Conservation (phyloP, 768 basidiomycete species). For the Boletus huronensis region DNA sequence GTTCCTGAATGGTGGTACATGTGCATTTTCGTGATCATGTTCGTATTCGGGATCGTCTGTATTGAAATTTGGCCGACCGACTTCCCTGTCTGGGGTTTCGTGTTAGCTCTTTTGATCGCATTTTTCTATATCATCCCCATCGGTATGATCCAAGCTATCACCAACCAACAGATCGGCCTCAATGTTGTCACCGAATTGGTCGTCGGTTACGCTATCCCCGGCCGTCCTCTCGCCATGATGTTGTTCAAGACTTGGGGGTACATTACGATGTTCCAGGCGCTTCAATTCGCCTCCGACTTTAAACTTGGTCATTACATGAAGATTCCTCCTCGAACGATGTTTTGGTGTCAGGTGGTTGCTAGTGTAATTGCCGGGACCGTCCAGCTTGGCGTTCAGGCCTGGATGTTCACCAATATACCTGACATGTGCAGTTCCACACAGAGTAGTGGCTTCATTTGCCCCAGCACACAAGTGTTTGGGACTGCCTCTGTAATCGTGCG, state of each 20-base stretch:
- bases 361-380: slow-evolving; percentile 60
- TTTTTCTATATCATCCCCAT: slow-evolving; percentile 73
- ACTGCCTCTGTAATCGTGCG: slow-evolving; percentile 51
- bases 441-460: slow-evolving; percentile 28
- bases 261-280: slow-evolving; percentile 60
- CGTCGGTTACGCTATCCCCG: slow-evolving; percentile 53
- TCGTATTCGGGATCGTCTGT: slow-evolving; percentile 57
- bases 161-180: slow-evolving; percentile 70
- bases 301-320: slow-evolving; percentile 77
- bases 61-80: slow-evolving; percentile 63
- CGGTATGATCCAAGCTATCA: slow-evolving; percentile 74
- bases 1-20: slow-evolving; percentile 65
- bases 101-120: slow-evolving; percentile 41
- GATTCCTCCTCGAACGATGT: slow-evolving; percentile 64
- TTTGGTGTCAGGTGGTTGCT: slow-evolving; percentile 65
- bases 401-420: slow-evolving; percentile 47
- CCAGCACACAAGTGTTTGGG: slow-evolving; percentile 43
- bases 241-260: slow-evolving; percentile 74
- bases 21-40: slow-evolving; percentile 42
- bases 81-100: slow-evolving; percentile 42
- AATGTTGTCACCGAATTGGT: slow-evolving; percentile 74
- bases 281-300: slow-evolving; percentile 70
- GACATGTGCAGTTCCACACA: slow-evolving; percentile 30
- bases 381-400: slow-evolving; percentile 62
- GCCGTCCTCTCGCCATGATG: slow-evolving; percentile 74